phyloP scores from a whole-genome alignment of 2,329 filamentous ascomycete species.

The Colletotrichum melonis region DNA sequence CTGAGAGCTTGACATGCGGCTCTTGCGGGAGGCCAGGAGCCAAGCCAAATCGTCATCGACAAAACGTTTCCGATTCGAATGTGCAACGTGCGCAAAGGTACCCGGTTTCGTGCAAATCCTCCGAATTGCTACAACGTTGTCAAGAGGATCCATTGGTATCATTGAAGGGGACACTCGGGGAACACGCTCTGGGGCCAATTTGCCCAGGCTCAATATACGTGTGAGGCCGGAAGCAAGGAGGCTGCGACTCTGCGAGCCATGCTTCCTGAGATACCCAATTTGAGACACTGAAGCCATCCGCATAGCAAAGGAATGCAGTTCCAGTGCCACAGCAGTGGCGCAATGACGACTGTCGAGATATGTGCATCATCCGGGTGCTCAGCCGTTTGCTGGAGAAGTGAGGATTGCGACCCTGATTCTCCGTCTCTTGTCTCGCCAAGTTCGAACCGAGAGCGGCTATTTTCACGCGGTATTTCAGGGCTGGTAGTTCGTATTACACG shows the following conservation, averaged over 20 bases:
- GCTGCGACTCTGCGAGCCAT: not conserved
- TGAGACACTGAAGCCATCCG: not conserved
- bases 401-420: not conserved
- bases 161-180: not conserved
- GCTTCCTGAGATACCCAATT: not conserved
- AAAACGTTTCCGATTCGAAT: not conserved
- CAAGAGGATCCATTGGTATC: not conserved
- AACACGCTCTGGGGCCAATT: not conserved
- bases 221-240: not conserved
- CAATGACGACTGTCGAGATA: not conserved
- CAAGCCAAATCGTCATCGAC: conserved; percentile 3
- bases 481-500: not conserved
- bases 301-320: not conserved
- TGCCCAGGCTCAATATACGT: not conserved
- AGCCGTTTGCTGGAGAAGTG: not conserved
- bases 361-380: not conserved
- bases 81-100: conserved; percentile 7
- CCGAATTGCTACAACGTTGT: not conserved
- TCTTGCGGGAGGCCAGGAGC: not conserved
- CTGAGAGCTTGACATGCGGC: conserved; percentile 12
- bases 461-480: not conserved
- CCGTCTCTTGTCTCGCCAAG: not conserved
- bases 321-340: not conserved
- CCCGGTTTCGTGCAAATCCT: not conserved
- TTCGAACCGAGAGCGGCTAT: not conserved